These are phyloP conservation scores for Lablab purpureus DNA, from an alignment of 306 rosid species.

Conservation along the genomic window DNA sequence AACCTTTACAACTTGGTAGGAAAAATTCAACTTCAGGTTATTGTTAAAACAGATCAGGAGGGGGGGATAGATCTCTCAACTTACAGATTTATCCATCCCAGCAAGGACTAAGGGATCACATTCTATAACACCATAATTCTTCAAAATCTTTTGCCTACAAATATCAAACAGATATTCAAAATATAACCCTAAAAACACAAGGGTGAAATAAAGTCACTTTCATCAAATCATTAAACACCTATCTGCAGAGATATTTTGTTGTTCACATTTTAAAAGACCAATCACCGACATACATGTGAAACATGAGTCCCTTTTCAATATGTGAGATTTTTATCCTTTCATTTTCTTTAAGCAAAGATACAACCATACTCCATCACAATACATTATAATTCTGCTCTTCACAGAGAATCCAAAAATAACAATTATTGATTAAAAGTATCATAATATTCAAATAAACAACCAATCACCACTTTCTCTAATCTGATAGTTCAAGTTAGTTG, in stretches of 20 bases:
- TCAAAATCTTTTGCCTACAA: slow-evolving; percentile 73
- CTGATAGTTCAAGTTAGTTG: slow-evolving; percentile 23
- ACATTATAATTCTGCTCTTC: not conserved
- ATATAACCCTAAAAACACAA: too few species aligned
- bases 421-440: not conserved
- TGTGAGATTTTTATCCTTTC: not conserved
- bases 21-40: slow-evolving; percentile 1
- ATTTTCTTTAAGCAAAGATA: not conserved
- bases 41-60: not conserved
- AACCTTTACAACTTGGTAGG: slow-evolving; percentile 18
- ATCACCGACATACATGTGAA: slow-evolving; percentile 7
- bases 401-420: not conserved
- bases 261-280: not conserved
- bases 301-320: slow-evolving; percentile 5
- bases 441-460: slow-evolving; percentile 17
- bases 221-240: slow-evolving; percentile 10
- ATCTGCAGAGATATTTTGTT: not conserved
- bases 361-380: not conserved
- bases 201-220: slow-evolving; percentile 11
- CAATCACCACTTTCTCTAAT: slow-evolving; percentile 31
- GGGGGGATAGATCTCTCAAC: slow-evolving; percentile 28
- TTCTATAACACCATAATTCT: slow-evolving; percentile 85
- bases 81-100: slow-evolving; percentile 84
- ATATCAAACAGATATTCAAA: slow-evolving; percentile 22
- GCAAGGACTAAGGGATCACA: slow-evolving; percentile 73